Evolutionary conservation across 2,329 filamentous ascomycete species (phyloP).

Genomic region (Ploettnerulaceae sp.): DNA sequence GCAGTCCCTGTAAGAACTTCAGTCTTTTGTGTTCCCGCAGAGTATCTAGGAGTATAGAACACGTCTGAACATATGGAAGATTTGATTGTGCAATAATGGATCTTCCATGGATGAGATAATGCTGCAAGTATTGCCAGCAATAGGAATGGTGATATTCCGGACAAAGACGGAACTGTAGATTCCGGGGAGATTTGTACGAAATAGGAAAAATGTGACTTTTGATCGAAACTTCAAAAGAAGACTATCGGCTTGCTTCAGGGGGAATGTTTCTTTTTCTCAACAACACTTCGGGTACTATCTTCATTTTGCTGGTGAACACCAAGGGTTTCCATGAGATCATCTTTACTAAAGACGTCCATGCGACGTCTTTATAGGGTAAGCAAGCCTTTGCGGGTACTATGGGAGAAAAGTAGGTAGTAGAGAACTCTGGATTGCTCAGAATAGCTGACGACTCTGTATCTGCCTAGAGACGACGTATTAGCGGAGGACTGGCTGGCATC

Average conservation of each 20-base stretch:
- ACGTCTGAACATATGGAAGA: conserved; percentile 30
- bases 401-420: conserved; percentile 19
- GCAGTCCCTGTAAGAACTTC: conserved; percentile 53
- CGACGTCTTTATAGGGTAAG: conserved; percentile 24
- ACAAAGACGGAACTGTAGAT: conserved; percentile 25
- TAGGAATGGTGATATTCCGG: conserved; percentile 28
- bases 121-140: conserved; percentile 29
- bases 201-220: conserved; percentile 27
- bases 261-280: conserved; percentile 25
- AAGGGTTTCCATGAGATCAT: conserved; percentile 1
- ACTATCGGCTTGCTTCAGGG: conserved; percentile 23
- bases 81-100: conserved; percentile 25
- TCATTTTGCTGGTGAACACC: neutral
- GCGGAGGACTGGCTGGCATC: too few relatives aligned
- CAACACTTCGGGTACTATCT: neutral
- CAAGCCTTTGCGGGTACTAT: conserved; percentile 22
- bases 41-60: conserved; percentile 37
- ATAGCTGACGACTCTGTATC: conserved; percentile 4
- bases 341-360: conserved; percentile 23
- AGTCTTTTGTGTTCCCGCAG: conserved; percentile 52
- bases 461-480: conserved; percentile 1
- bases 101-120: conserved; percentile 24
- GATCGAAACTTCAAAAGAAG: conserved; percentile 21
- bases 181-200: conserved; percentile 25
- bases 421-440: conserved; percentile 19